Evolutionary conservation across 495 filamentous ascomycete genomes (phyloP).

Genomic region (Lichenothelia convexa): DNA sequence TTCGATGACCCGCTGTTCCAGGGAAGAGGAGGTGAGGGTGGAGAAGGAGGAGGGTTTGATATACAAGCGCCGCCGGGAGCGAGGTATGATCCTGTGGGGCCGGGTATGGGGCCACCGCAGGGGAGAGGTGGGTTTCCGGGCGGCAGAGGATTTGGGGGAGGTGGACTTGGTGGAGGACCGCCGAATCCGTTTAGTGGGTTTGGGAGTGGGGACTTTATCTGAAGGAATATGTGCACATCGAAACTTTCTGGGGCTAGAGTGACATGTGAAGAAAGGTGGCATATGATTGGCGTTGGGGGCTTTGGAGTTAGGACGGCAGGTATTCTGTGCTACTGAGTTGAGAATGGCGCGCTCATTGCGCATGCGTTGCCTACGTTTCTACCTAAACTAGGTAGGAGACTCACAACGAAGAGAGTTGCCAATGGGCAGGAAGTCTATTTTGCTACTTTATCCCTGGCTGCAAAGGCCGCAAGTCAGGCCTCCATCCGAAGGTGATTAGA

Average conservation of each 20-base stretch:
- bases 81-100: constrained; percentile 68
- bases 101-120: constrained; percentile 41
- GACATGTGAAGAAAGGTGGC: not conserved
- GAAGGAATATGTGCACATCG: constrained; percentile 7
- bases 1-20: constrained; percentile 82
- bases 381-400: too few relatives aligned
- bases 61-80: constrained; percentile 41
- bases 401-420: too few relatives aligned
- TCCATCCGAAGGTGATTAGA: too few relatives aligned
- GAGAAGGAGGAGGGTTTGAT: constrained; percentile 28
- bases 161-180: constrained; percentile 14
- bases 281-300: not conserved
- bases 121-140: constrained; percentile 26
- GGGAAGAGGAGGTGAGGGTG: constrained; percentile 31
- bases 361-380: too few relatives aligned
- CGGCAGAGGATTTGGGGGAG: constrained; percentile 26
- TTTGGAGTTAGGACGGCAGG: too few relatives aligned
- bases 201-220: constrained; percentile 52
- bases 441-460: too few relatives aligned
- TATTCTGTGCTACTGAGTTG: too few relatives aligned
- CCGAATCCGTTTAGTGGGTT: constrained; percentile 47
- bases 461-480: too few relatives aligned
- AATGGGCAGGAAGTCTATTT: too few relatives aligned
- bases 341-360: too few relatives aligned
- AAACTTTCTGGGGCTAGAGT: not conserved